Evolutionary conservation across 2,329 filamentous ascomycete genomes (phyloP).

Genomic region (Arthrobotrys sphaeroides): DNA sequence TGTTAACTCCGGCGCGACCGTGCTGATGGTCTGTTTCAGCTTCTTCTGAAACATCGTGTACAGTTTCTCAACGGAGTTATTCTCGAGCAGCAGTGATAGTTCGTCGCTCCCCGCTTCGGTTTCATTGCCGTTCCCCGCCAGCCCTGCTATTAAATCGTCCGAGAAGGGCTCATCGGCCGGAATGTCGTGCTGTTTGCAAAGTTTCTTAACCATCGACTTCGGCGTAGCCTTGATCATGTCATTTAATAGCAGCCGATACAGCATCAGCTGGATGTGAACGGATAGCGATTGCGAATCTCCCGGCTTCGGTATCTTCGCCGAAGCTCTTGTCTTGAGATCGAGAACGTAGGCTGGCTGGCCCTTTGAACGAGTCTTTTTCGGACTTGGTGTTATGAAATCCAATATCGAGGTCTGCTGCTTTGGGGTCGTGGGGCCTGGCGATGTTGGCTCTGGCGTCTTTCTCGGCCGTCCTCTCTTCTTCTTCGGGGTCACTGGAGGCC

Average conservation of each 20-base stretch:
- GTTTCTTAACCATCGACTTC: slow-evolving; percentile 71
- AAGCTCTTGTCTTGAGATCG: slow-evolving; percentile 85
- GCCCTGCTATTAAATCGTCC: slow-evolving; percentile 69
- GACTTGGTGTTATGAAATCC: slow-evolving; percentile 46
- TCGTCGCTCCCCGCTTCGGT: slow-evolving; percentile 59
- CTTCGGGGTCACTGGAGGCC: slow-evolving; percentile 22
- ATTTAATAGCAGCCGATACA: slow-evolving; percentile 87
- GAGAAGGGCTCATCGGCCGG: slow-evolving; percentile 75
- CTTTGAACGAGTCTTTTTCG: slow-evolving; percentile 45
- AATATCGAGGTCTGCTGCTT: slow-evolving; percentile 49
- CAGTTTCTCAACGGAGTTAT: slow-evolving; percentile 70
- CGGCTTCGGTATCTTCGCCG: slow-evolving; percentile 69
- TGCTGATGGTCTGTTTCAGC: slow-evolving; percentile 67
- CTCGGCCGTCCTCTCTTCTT: slow-evolving; percentile 47
- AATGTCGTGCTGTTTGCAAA: slow-evolving; percentile 78
- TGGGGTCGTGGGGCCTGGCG: slow-evolving; percentile 11
- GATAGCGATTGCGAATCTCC: slow-evolving; percentile 71
- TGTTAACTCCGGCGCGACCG: slow-evolving; percentile 69
- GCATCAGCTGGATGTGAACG: slow-evolving; percentile 84
- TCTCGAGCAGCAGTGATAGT: slow-evolving; percentile 64
- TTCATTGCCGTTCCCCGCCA: slow-evolving; percentile 31
- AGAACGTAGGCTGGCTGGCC: slow-evolving; percentile 73
- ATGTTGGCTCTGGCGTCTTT: slow-evolving; percentile 21
- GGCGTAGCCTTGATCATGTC: slow-evolving; percentile 73
- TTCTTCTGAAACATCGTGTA: slow-evolving; percentile 68